Conservation (phyloP, 2,329 filamentous ascomycete species). For the Exutisphaerella laricina region DNA sequence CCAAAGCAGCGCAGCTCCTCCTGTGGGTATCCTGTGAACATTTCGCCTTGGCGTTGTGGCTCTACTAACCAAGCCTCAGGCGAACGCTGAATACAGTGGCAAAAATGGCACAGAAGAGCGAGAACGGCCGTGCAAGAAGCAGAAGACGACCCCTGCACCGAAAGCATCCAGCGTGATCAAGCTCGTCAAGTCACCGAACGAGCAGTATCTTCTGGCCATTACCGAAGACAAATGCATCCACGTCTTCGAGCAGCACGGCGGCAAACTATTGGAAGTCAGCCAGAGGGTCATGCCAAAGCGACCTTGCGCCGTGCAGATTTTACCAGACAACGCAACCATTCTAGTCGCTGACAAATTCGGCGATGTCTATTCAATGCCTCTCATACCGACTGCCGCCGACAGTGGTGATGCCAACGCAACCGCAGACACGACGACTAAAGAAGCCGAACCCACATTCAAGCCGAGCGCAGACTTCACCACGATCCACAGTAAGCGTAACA, state of each 20-base stretch:
- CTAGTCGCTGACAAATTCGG: conserved; percentile 92
- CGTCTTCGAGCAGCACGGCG: conserved; percentile 66
- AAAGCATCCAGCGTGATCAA: conserved; percentile 61
- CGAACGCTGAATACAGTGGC: too few species aligned
- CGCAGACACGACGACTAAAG: conserved; percentile 23
- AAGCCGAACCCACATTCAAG: conserved; percentile 31
- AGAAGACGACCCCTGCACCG: conserved; percentile 26
- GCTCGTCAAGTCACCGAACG: conserved; percentile 58
- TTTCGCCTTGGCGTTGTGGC: too few species aligned
- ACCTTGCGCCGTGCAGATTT: conserved; percentile 68
- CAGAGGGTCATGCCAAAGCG: conserved; percentile 85
- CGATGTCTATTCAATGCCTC: conserved; percentile 83
- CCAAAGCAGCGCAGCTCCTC: too few species aligned
- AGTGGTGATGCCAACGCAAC: conserved; percentile 28
- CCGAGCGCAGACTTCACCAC: conserved; percentile 54
- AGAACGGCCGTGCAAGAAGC: conserved; percentile 10
- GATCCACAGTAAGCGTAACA: conserved; percentile 58
- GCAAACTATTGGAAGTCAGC: conserved; percentile 61
- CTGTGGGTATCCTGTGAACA: too few species aligned
- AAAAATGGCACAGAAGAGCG: not conserved
- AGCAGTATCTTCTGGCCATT: conserved; percentile 66
- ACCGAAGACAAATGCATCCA: conserved; percentile 89
- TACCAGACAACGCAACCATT: conserved; percentile 65
- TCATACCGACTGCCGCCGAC: conserved; percentile 46
- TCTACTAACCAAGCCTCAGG: not conserved